Base-by-base conservation (phyloP, 2,329 filamentous ascomycete species). In the Colletotrichum paranaense region DNA sequence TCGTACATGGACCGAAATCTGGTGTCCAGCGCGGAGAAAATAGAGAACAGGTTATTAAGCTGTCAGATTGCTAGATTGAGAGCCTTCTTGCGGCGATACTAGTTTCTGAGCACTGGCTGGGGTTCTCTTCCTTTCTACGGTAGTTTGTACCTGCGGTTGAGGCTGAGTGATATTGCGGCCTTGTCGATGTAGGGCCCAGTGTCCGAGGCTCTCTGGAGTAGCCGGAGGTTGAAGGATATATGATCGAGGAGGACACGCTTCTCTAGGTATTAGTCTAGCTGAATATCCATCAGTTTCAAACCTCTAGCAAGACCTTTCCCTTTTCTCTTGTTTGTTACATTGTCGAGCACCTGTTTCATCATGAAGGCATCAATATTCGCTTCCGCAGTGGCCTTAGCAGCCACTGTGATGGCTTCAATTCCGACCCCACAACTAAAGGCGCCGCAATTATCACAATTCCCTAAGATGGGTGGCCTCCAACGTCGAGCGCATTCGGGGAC, bases 301-400 rank as follows among this genome's bases (percentile, higher is more conserved):
- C 14, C 32, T 24, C 7, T 3, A 26, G 16, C 55, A n/a, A 14
- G 7, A n/a, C 5, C 4, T 32, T 57, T 57, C 2, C 11, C 9
- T 35, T 8, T 12, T 22, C 14, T 28, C n/a, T 35, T 14, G 49
- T 22, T 62, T 5, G 19, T 56, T 22, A 24, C 30, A 11, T 58
- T 28, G 4, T 16, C 16, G 28, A 9, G 22, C 26, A 11, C 16
- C 60, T 49, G n/a, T n/a, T 12, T 14, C 19, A 30, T 3, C 9
- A 72, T 72, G 69, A 72, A 46, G 53, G 5, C 3, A 12, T 56
- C 66, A 9, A 12, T 72, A 4, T 22, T 64, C 3, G 11, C 42
- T n/a, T 58, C 55, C 38, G 59, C 28, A 16, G 22, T 42, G 56
- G 28, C 62, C 5, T n/a, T 73, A 12, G 60, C 35, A 16, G 14